Evolutionary conservation across 78 protist genomes (phyloP).

Genomic region (Creolimax fragrantissima): DNA sequence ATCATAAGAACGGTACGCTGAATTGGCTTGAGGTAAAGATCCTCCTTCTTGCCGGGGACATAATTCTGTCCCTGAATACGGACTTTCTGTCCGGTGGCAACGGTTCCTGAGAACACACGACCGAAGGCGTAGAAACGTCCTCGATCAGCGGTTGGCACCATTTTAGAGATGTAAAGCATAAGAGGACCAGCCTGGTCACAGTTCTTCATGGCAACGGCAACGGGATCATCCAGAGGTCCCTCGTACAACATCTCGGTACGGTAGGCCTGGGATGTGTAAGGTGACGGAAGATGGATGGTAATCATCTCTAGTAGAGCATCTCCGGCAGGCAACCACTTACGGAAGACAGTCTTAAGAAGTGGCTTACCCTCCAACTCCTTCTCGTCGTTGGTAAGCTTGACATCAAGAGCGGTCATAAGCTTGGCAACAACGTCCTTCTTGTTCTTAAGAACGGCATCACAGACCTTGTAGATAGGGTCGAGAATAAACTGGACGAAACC

Average conservation of each 20-base stretch:
- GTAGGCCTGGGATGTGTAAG: constrained; percentile 92
- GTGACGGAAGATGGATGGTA: constrained; percentile 93
- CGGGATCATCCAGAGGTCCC: constrained; percentile 89
- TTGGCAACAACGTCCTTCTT: constrained; percentile 62
- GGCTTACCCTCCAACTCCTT: constrained; percentile 63
- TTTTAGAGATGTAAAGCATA: constrained; percentile 97
- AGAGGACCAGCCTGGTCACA: constrained; percentile 96
- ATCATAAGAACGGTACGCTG: constrained; percentile 98
- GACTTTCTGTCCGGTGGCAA: constrained; percentile 89
- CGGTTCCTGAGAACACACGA: constrained; percentile 97
- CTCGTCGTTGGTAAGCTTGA: constrained; percentile 74
- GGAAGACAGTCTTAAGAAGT: constrained; percentile 92
- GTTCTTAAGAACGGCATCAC: constrained; percentile 79
- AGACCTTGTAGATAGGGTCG: constrained; percentile 90
- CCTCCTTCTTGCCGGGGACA: constrained; percentile 90
- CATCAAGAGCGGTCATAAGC: constrained; percentile 63
- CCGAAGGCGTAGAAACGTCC: constrained; percentile 99
- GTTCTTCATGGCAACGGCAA: constrained; percentile 55
- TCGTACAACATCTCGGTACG: constrained; percentile 85
- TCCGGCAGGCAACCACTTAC: constrained; percentile 94
- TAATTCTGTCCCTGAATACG: constrained; percentile 96
- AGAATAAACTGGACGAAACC: constrained; percentile 91
- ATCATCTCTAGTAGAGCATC: constrained; percentile 96
- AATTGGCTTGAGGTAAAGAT: constrained; percentile 85
- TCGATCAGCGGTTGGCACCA: constrained; percentile 89